Evolutionary conservation across 176 grass and related monocot species (phyloP).

Genomic region (Areca catechu): DNA sequence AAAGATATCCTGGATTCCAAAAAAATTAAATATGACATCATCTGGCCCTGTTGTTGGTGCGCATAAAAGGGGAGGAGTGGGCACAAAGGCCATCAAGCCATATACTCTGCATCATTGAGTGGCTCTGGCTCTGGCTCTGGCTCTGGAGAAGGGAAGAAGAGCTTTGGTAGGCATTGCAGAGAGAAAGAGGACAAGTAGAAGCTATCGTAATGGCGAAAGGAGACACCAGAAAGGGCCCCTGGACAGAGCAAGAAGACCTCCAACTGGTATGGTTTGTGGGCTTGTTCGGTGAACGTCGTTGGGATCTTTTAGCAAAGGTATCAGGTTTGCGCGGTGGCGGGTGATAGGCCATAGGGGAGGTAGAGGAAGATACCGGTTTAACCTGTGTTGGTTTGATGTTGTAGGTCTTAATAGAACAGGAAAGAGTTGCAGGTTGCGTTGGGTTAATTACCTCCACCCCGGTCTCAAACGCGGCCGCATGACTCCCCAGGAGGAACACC

Average conservation of each 20-base stretch:
- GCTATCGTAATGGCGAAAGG: constrained; percentile 7
- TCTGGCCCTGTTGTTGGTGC: no score
- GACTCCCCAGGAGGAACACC: constrained; percentile 47
- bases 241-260: constrained; percentile 63
- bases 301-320: constrained; percentile 64
- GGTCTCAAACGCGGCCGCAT: constrained; percentile 55
- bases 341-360: constrained; percentile 7
- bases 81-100: no score
- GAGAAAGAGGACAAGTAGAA: background rate
- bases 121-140: no score
- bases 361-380: constrained; percentile 9
- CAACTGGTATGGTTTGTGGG: constrained; percentile 54
- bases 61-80: no score
- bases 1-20: no score
- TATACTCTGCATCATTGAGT: no score
- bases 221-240: constrained; percentile 40
- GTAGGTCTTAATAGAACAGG: constrained; percentile 52
- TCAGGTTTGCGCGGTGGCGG: constrained; percentile 66
- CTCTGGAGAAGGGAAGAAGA: no score
- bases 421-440: constrained; percentile 64
- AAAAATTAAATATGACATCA: no score
- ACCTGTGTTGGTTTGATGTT: background rate
- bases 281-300: constrained; percentile 55
- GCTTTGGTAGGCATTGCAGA: no score
- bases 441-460: constrained; percentile 70